Evolutionary conservation across 129 eudicot genomes (phyloP), one percentile per base, ranked within the genome.

Genomic region (Logfia minima): DNA sequence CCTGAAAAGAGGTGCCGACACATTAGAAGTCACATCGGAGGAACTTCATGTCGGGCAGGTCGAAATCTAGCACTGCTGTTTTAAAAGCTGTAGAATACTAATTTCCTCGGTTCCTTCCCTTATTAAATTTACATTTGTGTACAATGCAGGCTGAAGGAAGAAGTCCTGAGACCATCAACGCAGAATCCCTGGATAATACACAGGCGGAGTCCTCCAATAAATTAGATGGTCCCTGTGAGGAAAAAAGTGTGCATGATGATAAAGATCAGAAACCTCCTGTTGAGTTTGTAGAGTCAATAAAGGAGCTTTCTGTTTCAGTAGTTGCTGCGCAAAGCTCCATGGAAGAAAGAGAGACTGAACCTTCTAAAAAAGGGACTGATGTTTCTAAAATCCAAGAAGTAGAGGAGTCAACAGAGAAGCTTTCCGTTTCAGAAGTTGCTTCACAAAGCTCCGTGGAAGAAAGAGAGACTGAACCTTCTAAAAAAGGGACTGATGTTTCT

Each of bases 251-350:
- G 45, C 23, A 18, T 24, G 39, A 64, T 24, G 41, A 76, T 29
- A 51, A 70, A 14, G 64, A 70, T 62, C 52, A 74, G 19, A 22
- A 66, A 66, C 53, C n/a, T 51, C 4, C 41, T 32, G 64, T 64
- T 48, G 81, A 77, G 58, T 53, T 29, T 18, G 28, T 5, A 1
- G 55, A 62, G 41, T 17, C 66, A 66, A 66, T 37, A 60, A 74
- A 41, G 13, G 71, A 74, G 53, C 53, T 55, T 75, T 53, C 62
- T 56, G 75, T 80, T 74, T 31, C 58, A 39, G 69, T 18, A 37
- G 22, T 65, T 28, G 72, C 13, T 70, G 75, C 70, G 9, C 48
- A 48, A 41, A 82, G 61, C 8, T 17, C 23, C 52, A 62, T 32
- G 43, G 76, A 56, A 63, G 81, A 52, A 70, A 70, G 55, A 48